Evolutionary conservation across 2,329 filamentous ascomycete genomes (phyloP).

Genomic region (Beauveria brongniartii): DNA sequence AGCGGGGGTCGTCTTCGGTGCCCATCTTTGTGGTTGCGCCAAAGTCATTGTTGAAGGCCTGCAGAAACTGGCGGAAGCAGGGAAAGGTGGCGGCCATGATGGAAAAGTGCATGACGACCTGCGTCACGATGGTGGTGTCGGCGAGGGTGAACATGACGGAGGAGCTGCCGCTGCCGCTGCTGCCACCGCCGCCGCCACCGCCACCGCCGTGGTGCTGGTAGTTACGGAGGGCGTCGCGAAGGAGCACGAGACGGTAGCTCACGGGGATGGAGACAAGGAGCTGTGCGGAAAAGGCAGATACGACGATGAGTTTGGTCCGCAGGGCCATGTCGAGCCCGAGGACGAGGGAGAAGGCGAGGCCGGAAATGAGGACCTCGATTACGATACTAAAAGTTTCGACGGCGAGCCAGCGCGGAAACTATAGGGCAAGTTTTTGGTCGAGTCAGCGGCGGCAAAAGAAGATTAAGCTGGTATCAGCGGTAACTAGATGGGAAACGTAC

Average conservation of each 20-base stretch:
- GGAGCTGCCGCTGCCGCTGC: too few relatives aligned
- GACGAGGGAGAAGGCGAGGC: slow-evolving; percentile 13
- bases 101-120: slow-evolving; percentile 16
- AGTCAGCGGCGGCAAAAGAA: background rate
- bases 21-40: slow-evolving; percentile 15
- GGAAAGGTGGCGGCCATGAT: slow-evolving; percentile 17
- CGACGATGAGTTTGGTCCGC: slow-evolving; percentile 13
- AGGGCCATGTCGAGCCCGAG: slow-evolving; percentile 13
- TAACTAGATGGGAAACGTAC: background rate
- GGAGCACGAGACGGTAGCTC: slow-evolving; percentile 10
- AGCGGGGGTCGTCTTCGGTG: slow-evolving; percentile 6
- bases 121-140: slow-evolving; percentile 10
- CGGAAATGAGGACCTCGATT: slow-evolving; percentile 13
- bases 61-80: slow-evolving; percentile 16
- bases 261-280: slow-evolving; percentile 15
- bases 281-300: slow-evolving; percentile 15
- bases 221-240: slow-evolving; percentile 1
- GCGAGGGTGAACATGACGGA: slow-evolving; percentile 5
- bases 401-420: slow-evolving; percentile 13
- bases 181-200: too few relatives aligned
- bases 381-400: slow-evolving; percentile 13
- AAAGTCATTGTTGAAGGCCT: slow-evolving; percentile 14
- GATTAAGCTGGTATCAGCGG: background rate
- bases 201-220: background rate
- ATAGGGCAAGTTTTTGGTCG: background rate